phyloP scores from a whole-genome alignment of 2,329 filamentous ascomycete genomes.

The Xylogone sp. region DNA sequence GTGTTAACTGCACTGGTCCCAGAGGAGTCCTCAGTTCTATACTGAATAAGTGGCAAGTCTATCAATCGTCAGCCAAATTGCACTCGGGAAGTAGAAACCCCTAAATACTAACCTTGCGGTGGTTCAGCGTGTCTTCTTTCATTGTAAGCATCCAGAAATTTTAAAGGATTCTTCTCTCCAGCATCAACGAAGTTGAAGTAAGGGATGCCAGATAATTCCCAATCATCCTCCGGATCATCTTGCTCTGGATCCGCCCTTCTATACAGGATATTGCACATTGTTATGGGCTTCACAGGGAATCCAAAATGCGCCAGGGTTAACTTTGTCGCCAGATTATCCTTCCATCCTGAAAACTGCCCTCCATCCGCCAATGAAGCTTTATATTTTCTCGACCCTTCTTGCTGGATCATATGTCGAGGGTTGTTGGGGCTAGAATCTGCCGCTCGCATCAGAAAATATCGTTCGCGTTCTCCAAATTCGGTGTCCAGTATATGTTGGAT shows the following conservation, averaged over 20 bases:
- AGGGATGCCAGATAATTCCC: slow-evolving; percentile 12
- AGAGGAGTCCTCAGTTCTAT: slow-evolving; percentile 20
- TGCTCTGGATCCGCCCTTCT: slow-evolving; percentile 1
- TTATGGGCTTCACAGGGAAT: slow-evolving; percentile 23
- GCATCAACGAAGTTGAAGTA: too few species aligned
- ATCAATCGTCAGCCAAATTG: neutral
- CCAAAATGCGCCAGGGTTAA: slow-evolving; percentile 27
- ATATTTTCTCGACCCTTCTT: slow-evolving; percentile 11
- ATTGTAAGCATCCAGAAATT: slow-evolving; percentile 25
- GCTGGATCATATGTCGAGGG: slow-evolving; percentile 15
- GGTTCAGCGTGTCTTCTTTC: slow-evolving; percentile 22
- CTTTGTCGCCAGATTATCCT: slow-evolving; percentile 25
- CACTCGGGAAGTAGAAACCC: neutral
- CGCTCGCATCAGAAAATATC: slow-evolving; percentile 9
- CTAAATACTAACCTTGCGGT: slow-evolving; percentile 18
- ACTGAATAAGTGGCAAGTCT: neutral
- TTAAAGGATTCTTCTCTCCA: slow-evolving; percentile 22
- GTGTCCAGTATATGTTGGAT: slow-evolving; percentile 2
- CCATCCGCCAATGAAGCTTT: slow-evolving; percentile 3
- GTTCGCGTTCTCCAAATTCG: slow-evolving; percentile 11
- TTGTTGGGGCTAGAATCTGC: slow-evolving; percentile 1
- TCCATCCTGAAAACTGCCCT: slow-evolving; percentile 9
- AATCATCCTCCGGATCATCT: slow-evolving; percentile 3
- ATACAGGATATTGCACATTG: slow-evolving; percentile 18
- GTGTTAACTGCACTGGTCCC: slow-evolving; percentile 1